Evolutionary conservation across 495 filamentous ascomycete genomes (phyloP).

Genomic region (Aspergillus ostianus): DNA sequence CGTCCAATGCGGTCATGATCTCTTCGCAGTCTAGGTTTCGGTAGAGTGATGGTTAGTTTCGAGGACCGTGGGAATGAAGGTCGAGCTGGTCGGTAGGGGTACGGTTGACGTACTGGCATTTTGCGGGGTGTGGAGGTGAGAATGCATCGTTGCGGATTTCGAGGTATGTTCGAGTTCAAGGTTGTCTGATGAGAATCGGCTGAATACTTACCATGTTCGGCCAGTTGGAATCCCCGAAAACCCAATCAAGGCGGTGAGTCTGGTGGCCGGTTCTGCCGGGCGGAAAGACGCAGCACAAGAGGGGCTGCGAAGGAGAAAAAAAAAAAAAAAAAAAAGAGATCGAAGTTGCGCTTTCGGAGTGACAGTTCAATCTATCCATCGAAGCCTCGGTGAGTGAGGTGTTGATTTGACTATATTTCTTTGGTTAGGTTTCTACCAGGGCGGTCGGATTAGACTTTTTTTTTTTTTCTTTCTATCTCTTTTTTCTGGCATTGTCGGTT

Average conservation of each 20-base stretch:
- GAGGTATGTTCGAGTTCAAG: neutral
- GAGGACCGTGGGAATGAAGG: constrained; percentile 2
- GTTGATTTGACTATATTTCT: neutral
- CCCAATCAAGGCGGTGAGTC: constrained; percentile 30
- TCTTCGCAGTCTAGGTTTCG: constrained; percentile 75
- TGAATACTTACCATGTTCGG: neutral
- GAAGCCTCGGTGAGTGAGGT: neutral
- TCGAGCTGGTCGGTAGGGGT: neutral
- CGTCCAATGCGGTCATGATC: constrained; percentile 87
- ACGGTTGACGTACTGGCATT: constrained; percentile 64
- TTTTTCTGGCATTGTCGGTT: neutral
- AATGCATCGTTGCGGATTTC: constrained; percentile 69
- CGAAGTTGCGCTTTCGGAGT: neutral
- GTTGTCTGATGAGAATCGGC: neutral
- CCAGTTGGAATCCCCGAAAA: constrained; percentile 8
- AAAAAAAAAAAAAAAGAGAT: constrained; percentile 34
- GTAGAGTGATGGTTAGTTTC: constrained; percentile 8
- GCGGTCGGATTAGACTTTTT: too few species aligned
- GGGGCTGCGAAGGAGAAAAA: constrained; percentile 15
- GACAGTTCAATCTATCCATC: neutral
- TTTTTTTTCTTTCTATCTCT: neutral
- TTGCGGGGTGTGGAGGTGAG: constrained; percentile 87
- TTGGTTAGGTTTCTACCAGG: too few species aligned
- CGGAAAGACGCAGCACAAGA: constrained; percentile 27
- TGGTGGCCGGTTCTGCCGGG: constrained; percentile 35